These are phyloP conservation scores for Sphaerobolus stellatus DNA, from an alignment of 1,284 basidiomycete genomes.

Conservation along the genomic window DNA sequence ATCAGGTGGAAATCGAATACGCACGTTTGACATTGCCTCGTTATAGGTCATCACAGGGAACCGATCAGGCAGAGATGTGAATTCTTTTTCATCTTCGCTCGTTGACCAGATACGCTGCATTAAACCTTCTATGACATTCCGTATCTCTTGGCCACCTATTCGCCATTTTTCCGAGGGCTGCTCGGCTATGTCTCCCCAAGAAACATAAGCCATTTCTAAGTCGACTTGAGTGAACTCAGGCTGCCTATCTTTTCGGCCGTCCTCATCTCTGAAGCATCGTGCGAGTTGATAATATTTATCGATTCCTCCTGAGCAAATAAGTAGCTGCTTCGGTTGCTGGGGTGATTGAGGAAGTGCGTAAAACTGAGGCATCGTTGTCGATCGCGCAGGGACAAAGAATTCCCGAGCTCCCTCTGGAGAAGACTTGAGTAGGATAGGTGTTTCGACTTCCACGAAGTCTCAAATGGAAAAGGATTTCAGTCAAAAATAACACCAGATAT, in stretches of 20 bases:
- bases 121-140: slow-evolving; percentile 71
- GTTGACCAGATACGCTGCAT: slow-evolving; percentile 73
- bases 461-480: slow-evolving; percentile 14
- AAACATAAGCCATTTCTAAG: slow-evolving; percentile 94
- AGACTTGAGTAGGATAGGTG: slow-evolving; percentile 88
- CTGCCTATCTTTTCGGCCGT: slow-evolving; percentile 90
- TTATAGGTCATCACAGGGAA: slow-evolving; percentile 84
- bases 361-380: slow-evolving; percentile 44
- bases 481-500: slow-evolving; percentile 13
- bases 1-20: slow-evolving; percentile 24
- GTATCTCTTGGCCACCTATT: slow-evolving; percentile 81
- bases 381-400: slow-evolving; percentile 89
- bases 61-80: slow-evolving; percentile 53
- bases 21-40: slow-evolving; percentile 81
- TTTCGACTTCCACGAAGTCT: slow-evolving; percentile 93
- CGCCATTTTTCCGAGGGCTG: slow-evolving; percentile 55
- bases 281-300: slow-evolving; percentile 93
- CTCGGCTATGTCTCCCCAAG: slow-evolving; percentile 54
- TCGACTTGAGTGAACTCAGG: slow-evolving; percentile 97
- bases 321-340: slow-evolving; percentile 93
- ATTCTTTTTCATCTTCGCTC: slow-evolving; percentile 50
- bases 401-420: slow-evolving; percentile 94
- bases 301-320: slow-evolving; percentile 88
- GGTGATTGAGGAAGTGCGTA: slow-evolving; percentile 94
- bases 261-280: slow-evolving; percentile 93